Evolutionary conservation across 352 stramenopile genomes (phyloP), one percentile per base, ranked within the genome.

Genomic region (Globisporangium radiosum): DNA sequence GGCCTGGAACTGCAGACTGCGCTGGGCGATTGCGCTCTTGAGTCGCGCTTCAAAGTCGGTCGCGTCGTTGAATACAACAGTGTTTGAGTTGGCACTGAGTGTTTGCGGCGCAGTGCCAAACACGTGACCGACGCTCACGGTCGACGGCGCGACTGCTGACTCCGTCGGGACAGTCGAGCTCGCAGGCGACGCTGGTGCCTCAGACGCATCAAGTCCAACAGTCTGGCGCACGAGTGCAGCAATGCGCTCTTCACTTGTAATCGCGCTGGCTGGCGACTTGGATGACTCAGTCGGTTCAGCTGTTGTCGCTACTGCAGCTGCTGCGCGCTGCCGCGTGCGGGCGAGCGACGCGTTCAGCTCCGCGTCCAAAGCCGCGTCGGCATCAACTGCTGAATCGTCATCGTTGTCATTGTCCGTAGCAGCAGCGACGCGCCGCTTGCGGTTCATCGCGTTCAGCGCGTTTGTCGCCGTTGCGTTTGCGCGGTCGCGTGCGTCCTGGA

Each of bases 11-110:
- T 84, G 71, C 43, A 70, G 70, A 1, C 70, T 75, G 19, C 81
- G 76, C 60, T 88, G 79, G 57, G 93, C 73, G 72, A 94, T 90
- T 5, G 84, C 83, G 40, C 81, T 87, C 5, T 76, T 77, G 49
- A 95, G 62, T 0, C 83, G 70, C 17, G 78, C 87, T 53, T 92
- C 79, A 53, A 94, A 94, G 65, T 93, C 83, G 1, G 81, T 92
- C 47, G 83, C 80, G n/a, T 95, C 76, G 50, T 88, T 92, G 52
- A 92, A 93, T 37, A 94, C 82, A 2, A 92, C 81, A 0, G 66
- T 63, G 47, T 92, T 87, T 25, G 19, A 25, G 19, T 25, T 25
- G 19, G 14, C 53, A 60, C 37, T 61, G 70, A 0, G 55, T 44
- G 54, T 43, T 14, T 61, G 60, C 19, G 61, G 73, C 0, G 79